Evolutionary conservation across 495 filamentous ascomycete genomes (phyloP), one percentile per base, ranked within the genome.

Genomic region (Cairneyella variabilis): DNA sequence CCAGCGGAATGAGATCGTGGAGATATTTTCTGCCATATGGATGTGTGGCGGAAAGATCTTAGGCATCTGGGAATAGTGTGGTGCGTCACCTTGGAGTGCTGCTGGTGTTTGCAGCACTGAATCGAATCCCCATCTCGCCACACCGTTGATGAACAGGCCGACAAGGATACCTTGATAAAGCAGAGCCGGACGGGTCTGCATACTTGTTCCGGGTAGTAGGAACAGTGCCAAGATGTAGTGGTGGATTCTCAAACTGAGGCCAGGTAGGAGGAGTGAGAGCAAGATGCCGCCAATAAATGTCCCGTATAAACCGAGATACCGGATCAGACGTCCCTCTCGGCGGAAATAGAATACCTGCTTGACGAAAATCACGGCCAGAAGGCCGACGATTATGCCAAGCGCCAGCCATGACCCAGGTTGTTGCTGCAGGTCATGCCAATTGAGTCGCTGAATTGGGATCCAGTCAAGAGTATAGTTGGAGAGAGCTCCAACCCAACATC

Each of bases 41-140:
- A 83, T 73, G 1, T 66, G 53, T 1, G 79, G 76, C 3, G 71
- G 67, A 0, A 71, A 66, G 51, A 96, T 69, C 22, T 69, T 70
- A 0, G 93, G 93, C n/a, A 90, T 76, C 1, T 79, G 66, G 2
- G 83, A 80, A 11, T 83, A 83, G 50, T 86, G 75, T 69, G 83
- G 83, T 0, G 82, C 82, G 42, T 88, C 87, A 9, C 85, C 85
- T 30, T 79, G 76, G 34, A 97, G 67, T 17, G 81, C 80, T 1
- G 69, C 79, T 1, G 85, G 78, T 0, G 93, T 97, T 69, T 97
- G 88, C n/a, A 97, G 76, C 51, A 97, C 80, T 2, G 85, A 80
- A 43, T 91, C 91, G 59, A 95, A 97, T 11, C 90, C 92, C 92
- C 92, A 97, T 14, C 92, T 76, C 11, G 91, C 91, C 54, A 90